phyloP scores from a whole-genome alignment of 2,329 filamentous ascomycete genomes.

The Chalaropsis thielavioides region DNA sequence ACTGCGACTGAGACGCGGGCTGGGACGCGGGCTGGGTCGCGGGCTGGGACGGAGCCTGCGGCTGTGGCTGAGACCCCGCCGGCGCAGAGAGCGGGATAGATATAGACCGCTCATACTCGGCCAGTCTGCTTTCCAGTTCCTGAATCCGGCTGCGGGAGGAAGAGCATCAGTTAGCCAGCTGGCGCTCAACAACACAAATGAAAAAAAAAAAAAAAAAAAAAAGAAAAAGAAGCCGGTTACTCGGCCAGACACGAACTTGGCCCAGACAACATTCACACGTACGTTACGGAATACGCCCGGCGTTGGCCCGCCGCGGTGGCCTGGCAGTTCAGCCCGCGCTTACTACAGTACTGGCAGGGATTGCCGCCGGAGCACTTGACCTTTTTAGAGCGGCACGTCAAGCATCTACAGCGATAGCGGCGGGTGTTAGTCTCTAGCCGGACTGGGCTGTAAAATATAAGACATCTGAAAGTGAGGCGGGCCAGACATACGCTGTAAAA shows the following conservation, averaged over 20 bases:
- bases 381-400: constrained; percentile 17
- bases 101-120: constrained; percentile 17
- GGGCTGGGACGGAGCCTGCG: background rate
- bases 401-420: constrained; percentile 12
- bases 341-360: constrained; percentile 17
- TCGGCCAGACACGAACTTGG: background rate
- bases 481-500: constrained; percentile 37
- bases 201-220: background rate
- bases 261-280: background rate
- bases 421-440: background rate
- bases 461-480: too few relatives aligned
- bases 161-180: background rate
- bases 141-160: constrained; percentile 16
- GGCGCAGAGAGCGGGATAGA: background rate
- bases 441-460: too few relatives aligned
- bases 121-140: constrained; percentile 19
- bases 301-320: constrained; percentile 14
- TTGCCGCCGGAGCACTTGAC: constrained; percentile 17
- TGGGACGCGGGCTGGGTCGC: background rate
- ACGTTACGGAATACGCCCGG: constrained; percentile 18
- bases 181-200: background rate
- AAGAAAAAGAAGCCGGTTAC: too few relatives aligned
- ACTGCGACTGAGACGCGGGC: background rate
- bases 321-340: constrained; percentile 15
- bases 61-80: background rate